Conservation (phyloP, 164 flowering plant genomes). For the Vitis amurensis region DNA sequence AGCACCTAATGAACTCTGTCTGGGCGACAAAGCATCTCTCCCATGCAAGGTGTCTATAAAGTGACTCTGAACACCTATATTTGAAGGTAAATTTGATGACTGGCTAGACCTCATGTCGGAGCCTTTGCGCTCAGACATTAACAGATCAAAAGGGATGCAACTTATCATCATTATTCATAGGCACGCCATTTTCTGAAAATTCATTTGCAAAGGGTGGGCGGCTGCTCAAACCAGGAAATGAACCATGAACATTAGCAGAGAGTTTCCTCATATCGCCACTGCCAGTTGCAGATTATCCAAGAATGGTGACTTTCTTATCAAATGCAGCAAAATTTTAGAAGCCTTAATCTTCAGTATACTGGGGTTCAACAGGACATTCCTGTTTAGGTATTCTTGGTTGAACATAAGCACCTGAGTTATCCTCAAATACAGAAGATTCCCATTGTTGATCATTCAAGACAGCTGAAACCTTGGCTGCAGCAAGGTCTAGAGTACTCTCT, state of each 20-base stretch:
- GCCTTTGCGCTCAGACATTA: conserved; percentile 79
- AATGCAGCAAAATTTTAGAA: conserved; percentile 45
- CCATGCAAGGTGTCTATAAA: too few species aligned
- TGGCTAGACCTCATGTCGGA: conserved; percentile 35
- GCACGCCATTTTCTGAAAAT: conserved; percentile 24
- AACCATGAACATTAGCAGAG: too few species aligned
- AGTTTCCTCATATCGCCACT: conserved; percentile 36
- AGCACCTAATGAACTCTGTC: conserved; percentile 23
- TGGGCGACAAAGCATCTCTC: conserved; percentile 23
- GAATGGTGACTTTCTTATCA: conserved; percentile 43
- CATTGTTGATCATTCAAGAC: conserved; percentile 22
- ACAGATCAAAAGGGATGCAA: conserved; percentile 78
- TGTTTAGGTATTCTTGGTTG: conserved; percentile 33
- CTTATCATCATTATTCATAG: conserved; percentile 39
- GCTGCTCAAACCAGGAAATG: conserved; percentile 18
- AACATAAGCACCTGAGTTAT: conserved; percentile 25
- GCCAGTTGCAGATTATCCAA: conserved; percentile 16
- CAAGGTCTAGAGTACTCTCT: conserved; percentile 18
- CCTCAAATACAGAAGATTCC: conserved; percentile 30
- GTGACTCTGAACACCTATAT: conserved; percentile 12
- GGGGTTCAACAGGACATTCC: conserved; percentile 25
- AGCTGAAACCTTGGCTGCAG: conserved; percentile 18
- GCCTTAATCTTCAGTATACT: conserved; percentile 40
- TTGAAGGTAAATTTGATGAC: conserved; percentile 38
- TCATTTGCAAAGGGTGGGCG: conserved; percentile 35